Conservation (phyloP, 2,329 filamentous ascomycete genomes). For the Penicillium occitanis region DNA sequence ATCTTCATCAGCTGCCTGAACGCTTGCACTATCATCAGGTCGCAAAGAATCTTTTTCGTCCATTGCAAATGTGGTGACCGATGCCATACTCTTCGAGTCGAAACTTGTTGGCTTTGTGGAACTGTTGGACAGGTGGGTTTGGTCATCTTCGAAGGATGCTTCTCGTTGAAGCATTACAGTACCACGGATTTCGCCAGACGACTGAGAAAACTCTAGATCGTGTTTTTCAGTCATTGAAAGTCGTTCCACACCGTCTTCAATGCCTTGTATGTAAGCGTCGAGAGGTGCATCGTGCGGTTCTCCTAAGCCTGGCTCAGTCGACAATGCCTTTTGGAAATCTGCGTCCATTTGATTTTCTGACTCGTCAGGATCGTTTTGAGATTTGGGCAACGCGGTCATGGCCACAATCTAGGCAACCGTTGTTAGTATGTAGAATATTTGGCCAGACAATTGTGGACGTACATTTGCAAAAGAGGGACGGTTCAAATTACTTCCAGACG, state of each 20-base stretch:
- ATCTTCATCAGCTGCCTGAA: slow-evolving; percentile 87
- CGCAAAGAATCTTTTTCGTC: slow-evolving; percentile 95
- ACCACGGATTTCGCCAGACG: slow-evolving; percentile 31
- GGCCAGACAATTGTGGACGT: slow-evolving; percentile 28
- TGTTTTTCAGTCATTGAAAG: slow-evolving; percentile 34
- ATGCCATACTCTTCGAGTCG: slow-evolving; percentile 91
- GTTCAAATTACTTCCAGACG: slow-evolving; percentile 30
- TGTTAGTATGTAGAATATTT: slow-evolving; percentile 22
- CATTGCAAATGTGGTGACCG: slow-evolving; percentile 90
- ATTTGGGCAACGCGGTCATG: slow-evolving; percentile 39
- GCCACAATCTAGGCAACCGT: slow-evolving; percentile 42
- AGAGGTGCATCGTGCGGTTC: slow-evolving; percentile 29
- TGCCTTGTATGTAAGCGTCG: slow-evolving; percentile 19
- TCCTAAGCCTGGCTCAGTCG: slow-evolving; percentile 27
- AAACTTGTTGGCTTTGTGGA: slow-evolving; percentile 84
- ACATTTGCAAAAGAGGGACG: slow-evolving; percentile 75
- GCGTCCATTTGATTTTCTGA: slow-evolving; percentile 26
- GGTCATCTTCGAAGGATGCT: slow-evolving; percentile 47
- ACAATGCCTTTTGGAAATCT: slow-evolving; percentile 23
- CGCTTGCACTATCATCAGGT: slow-evolving; percentile 92
- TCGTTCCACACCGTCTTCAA: slow-evolving; percentile 36
- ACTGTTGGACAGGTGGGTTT: slow-evolving; percentile 55
- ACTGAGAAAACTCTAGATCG: slow-evolving; percentile 28
- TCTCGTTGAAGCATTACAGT: slow-evolving; percentile 37
- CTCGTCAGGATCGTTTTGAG: slow-evolving; percentile 31